Conservation (phyloP, 2,329 filamentous ascomycete species). For the Trichoderma sp. region DNA sequence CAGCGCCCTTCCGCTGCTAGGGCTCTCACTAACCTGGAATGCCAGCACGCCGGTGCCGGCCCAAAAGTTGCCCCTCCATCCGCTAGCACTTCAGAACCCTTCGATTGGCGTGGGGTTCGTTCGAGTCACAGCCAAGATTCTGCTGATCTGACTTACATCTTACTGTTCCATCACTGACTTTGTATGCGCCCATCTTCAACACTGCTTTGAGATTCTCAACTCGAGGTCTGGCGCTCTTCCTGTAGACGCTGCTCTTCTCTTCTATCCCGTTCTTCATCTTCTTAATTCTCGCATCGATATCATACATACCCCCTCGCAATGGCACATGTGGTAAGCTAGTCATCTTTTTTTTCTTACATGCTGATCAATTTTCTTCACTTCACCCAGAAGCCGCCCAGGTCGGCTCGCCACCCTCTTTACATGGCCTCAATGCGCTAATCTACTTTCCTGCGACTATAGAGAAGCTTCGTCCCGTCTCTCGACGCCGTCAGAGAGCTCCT, state of each 20-base stretch:
- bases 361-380: neutral
- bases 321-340: slow-evolving; percentile 32
- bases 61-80: neutral
- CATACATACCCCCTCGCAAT: slow-evolving; percentile 23
- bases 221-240: neutral
- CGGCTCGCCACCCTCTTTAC: neutral
- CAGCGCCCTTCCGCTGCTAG: slow-evolving; percentile 4
- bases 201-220: neutral
- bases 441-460: slow-evolving; percentile 27
- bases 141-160: neutral
- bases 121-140: neutral
- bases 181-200: neutral
- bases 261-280: neutral
- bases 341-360: neutral
- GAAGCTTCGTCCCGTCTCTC: slow-evolving; percentile 43
- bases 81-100: neutral
- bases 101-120: neutral
- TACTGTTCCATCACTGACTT: neutral
- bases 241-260: neutral
- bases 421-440: slow-evolving; percentile 10
- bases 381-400: neutral
- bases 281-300: too few relatives aligned
- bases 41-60: slow-evolving; percentile 17
- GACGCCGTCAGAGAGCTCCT: slow-evolving; percentile 47
- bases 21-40: neutral